Evolutionary conservation across 1,284 basidiomycete species (phyloP), one percentile per base, ranked within the genome.

Genomic region (Xerocomus minutiporus): DNA sequence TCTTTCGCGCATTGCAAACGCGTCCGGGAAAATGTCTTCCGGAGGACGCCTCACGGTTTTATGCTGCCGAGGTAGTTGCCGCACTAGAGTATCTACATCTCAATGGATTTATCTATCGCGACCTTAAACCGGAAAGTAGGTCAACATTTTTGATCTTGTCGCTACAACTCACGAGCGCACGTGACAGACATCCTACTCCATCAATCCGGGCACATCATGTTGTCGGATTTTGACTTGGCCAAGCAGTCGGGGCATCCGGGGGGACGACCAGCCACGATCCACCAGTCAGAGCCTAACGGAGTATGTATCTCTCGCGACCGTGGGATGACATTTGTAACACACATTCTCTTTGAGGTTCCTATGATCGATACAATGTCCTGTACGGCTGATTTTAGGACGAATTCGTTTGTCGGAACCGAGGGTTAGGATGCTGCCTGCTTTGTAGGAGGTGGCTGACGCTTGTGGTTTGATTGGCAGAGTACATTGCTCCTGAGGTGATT

Each of bases 401-500:
- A 99, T 73, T 98, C 95, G 47, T 98, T 98, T 72, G 96, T 99
- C 59, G 96, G 96, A 36, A 99, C 96, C 34, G 96, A 98, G 80
- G 92, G 92, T 91, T 62, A 70, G 78, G 59, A 53, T 59, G 56
- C 53, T 48, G 56, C 53, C 49, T 68, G 59, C 52, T 54, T 59
- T 63, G 49, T 54, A 32, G 43, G 56, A 50, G 23, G 56, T 53
- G 44, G 56, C 57, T 62, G 58, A 58, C 65, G 55, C 56, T 64
- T 59, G 58, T 58, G 53, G 60, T 56, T 56, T 11, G 61, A 51
- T 53, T 47, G 60, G 50, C 70, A 93, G 95, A 98, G 75, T 98
- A 99, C 79, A 98, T 98, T 67, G 95, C 96, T 40, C 96, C 96
- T 57, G 96, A 98, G 75, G 97, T 99, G 55, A 99, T 99, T 69